Percentiles rank a stretch among this genome's conserved stretches.
Conservation (phyloP, 306 rosid genomes). For the Vachellia pachyceras region DNA sequence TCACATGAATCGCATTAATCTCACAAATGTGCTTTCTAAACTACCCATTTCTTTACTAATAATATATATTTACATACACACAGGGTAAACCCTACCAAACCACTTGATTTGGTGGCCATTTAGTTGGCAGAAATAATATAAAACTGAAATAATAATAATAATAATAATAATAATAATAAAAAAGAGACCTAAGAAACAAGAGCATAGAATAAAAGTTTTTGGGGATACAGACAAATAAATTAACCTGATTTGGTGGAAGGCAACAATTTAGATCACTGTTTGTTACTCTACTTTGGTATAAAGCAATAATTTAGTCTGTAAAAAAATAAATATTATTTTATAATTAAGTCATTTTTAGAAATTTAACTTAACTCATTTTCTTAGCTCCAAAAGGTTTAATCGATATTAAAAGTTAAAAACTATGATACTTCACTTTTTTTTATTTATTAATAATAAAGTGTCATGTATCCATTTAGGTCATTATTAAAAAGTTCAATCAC, state of each 20-base stretch:
- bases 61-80: too few species aligned
- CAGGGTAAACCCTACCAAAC: not conserved
- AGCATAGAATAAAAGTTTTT: conserved; percentile 25
- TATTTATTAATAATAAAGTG: not conserved
- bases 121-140: not conserved
- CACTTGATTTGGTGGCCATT: not conserved
- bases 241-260: conserved; percentile 46
- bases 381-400: too few species aligned
- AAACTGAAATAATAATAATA: conserved; percentile 12
- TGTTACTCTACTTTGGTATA: not conserved
- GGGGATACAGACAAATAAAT: not conserved
- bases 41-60: not conserved
- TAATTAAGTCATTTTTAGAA: too few species aligned
- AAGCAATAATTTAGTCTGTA: not conserved
- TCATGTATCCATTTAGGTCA: not conserved
- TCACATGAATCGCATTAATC: conserved; percentile 23
- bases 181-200: not conserved
- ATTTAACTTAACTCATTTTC: too few species aligned
- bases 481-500: conserved; percentile 30
- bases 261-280: conserved; percentile 28
- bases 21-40: conserved; percentile 12
- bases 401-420: too few species aligned
- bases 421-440: too few species aligned
- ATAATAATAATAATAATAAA: too few species aligned
- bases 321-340: too few species aligned